These are phyloP conservation scores for Pyracantha coccinea DNA, from an alignment of 331 rosid genomes.

Conservation along the genomic window DNA sequence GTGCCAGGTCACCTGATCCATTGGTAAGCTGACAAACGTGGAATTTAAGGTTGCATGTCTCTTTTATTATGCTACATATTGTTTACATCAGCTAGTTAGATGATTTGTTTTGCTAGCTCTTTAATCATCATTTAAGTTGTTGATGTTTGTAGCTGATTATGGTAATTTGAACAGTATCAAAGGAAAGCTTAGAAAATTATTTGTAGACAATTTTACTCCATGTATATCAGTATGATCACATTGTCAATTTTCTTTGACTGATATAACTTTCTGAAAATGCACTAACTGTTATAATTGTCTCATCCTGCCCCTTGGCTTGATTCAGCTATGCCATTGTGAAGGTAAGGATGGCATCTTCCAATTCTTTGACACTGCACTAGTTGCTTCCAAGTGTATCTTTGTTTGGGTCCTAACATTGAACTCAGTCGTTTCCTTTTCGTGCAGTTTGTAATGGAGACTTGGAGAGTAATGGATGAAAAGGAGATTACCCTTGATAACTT, in stretches of 20 bases:
- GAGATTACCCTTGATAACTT: constrained; percentile 32
- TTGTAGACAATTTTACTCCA: no score
- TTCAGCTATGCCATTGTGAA: background rate
- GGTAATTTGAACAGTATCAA: background rate
- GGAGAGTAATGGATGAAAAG: constrained; percentile 62
- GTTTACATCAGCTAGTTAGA: background rate
- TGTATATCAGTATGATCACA: background rate
- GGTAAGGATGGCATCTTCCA: background rate
- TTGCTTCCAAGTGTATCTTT: background rate
- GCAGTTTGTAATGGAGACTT: constrained; percentile 85
- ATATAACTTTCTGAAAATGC: background rate
- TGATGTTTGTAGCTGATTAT: background rate
- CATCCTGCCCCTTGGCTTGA: background rate
- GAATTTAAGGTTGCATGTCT: background rate
- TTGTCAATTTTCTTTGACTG: background rate
- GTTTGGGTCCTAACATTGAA: background rate
- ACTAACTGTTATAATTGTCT: background rate
- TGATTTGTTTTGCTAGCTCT: background rate
- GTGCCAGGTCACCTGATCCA: constrained; percentile 72
- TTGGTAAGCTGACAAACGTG: constrained; percentile 45
- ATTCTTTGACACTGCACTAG: background rate
- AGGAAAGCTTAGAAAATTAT: background rate
- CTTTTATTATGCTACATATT: background rate
- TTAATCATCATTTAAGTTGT: background rate
- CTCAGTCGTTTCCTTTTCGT: background rate